phyloP scores from a whole-genome alignment of 306 rosid species.

The Bauhinia variegata region DNA sequence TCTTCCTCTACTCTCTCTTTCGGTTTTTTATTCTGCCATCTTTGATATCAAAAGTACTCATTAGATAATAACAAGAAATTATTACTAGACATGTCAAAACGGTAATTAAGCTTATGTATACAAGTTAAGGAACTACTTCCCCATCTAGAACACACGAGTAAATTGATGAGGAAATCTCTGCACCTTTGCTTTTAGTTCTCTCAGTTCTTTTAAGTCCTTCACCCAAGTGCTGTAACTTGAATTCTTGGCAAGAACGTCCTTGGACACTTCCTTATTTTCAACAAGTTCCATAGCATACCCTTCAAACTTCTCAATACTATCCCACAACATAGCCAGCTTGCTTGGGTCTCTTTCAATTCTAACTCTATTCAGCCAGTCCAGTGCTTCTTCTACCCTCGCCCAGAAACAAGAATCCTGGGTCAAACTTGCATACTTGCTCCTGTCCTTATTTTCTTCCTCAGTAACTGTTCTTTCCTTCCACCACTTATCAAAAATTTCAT shows the following conservation, averaged over 20 bases:
- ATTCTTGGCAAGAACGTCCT: constrained; percentile 67
- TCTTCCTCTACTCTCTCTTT: too few species aligned
- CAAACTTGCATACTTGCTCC: constrained; percentile 66
- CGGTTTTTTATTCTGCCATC: too few species aligned
- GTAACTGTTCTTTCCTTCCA: constrained; percentile 48
- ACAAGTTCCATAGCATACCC: constrained; percentile 57
- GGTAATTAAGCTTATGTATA: constrained; percentile 17
- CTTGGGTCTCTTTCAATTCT: constrained; percentile 48
- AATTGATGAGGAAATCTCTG: constrained; percentile 36
- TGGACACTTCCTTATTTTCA: constrained; percentile 60
- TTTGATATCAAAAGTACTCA: too few species aligned
- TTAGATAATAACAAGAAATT: constrained; percentile 26
- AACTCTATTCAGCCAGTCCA: constrained; percentile 52
- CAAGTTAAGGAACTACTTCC: constrained; percentile 38
- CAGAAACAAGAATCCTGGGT: constrained; percentile 89
- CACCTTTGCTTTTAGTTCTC: constrained; percentile 46
- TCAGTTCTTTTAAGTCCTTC: constrained; percentile 52
- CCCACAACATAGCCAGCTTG: constrained; percentile 45
- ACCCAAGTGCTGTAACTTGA: constrained; percentile 68
- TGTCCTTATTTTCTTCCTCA: constrained; percentile 32
- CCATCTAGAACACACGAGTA: constrained; percentile 43
- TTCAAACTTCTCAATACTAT: constrained; percentile 52
- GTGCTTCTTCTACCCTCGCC: constrained; percentile 88
- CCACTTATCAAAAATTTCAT: constrained; percentile 71
- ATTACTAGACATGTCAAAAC: constrained; percentile 17